These are phyloP conservation scores for Suaeda aralocaspica DNA, from an alignment of 148 eudicot species.

Conservation along the genomic window DNA sequence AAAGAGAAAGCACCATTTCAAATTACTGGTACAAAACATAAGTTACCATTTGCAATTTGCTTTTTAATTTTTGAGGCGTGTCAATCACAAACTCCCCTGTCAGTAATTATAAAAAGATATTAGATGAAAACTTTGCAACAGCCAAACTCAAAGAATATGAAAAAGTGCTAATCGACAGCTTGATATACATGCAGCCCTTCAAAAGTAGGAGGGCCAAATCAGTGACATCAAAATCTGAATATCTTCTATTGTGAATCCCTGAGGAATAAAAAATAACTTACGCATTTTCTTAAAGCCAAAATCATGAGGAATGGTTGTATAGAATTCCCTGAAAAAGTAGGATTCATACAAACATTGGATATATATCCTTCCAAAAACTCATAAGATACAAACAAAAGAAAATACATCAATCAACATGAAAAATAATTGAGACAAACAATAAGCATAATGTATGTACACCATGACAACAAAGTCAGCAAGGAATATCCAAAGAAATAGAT, in stretches of 20 bases:
- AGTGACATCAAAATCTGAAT: neutral
- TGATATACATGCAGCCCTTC: neutral
- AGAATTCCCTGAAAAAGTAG: conserved; percentile 75
- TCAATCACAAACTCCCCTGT: conserved; percentile 95
- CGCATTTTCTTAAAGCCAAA: conserved; percentile 95
- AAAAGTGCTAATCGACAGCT: neutral
- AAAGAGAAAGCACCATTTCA: neutral
- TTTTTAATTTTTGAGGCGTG: conserved; percentile 87
- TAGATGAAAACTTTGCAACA: conserved; percentile 9
- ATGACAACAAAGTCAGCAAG: neutral
- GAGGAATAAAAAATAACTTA: conserved; percentile 38
- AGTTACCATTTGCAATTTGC: conserved; percentile 86
- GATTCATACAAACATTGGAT: neutral
- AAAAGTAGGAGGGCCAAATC: neutral
- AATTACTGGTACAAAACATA: conserved; percentile 5
- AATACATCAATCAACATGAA: neutral
- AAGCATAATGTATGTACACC: neutral
- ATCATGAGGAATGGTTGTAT: conserved; percentile 91
- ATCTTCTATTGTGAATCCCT: neutral
- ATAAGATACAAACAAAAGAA: neutral
- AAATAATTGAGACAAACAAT: conserved; percentile 3
- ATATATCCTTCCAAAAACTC: neutral
- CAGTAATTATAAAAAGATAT: conserved; percentile 24
- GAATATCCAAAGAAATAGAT: neutral
- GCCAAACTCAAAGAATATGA: neutral